A percentile compares a stretch with the other conserved stretches of the same genome.
These are phyloP conservation scores for Alternaria solani DNA, from an alignment of 2,329 filamentous ascomycete genomes.

Conservation along the genomic window DNA sequence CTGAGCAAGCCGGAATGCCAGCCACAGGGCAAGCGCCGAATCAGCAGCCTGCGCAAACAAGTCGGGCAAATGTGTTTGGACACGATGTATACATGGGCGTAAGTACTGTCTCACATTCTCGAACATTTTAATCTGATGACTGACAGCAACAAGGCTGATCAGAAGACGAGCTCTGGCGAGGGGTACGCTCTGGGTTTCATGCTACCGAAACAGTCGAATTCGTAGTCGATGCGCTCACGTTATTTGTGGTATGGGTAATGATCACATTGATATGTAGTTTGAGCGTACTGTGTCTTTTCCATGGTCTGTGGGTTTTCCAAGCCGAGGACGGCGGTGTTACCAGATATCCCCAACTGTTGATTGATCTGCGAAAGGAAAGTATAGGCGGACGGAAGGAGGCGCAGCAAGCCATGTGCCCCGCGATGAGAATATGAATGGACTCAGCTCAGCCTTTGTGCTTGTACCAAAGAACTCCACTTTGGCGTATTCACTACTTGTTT, in stretches of 20 bases:
- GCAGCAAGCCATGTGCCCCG: constrained; percentile 23
- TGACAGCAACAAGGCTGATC: constrained; percentile 35
- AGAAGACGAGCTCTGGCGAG: constrained; percentile 33
- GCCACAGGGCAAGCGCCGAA: constrained; percentile 25
- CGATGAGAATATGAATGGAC: constrained; percentile 9
- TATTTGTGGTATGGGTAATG: constrained; percentile 3
- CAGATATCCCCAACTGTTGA: constrained; percentile 10
- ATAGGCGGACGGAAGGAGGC: constrained; percentile 18
- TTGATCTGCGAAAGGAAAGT: constrained; percentile 10
- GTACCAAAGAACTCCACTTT: background rate
- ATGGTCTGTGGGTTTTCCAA: background rate
- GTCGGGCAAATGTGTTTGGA: constrained; percentile 41
- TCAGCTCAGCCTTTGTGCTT: constrained; percentile 14
- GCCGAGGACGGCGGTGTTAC: constrained; percentile 5
- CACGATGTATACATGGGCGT: constrained; percentile 53
- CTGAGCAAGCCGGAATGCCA: constrained; percentile 30
- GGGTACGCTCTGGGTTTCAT: constrained; percentile 42
- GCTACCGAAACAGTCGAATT: constrained; percentile 33
- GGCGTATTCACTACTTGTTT: background rate
- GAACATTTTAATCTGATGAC: constrained; percentile 1
- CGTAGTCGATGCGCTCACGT: background rate
- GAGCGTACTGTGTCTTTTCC: background rate
- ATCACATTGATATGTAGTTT: background rate
- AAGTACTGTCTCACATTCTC: constrained; percentile 24
- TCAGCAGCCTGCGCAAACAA: constrained; percentile 26